Conservation (phyloP, 2,329 filamentous ascomycete genomes). For the Colletotrichum viniferum region DNA sequence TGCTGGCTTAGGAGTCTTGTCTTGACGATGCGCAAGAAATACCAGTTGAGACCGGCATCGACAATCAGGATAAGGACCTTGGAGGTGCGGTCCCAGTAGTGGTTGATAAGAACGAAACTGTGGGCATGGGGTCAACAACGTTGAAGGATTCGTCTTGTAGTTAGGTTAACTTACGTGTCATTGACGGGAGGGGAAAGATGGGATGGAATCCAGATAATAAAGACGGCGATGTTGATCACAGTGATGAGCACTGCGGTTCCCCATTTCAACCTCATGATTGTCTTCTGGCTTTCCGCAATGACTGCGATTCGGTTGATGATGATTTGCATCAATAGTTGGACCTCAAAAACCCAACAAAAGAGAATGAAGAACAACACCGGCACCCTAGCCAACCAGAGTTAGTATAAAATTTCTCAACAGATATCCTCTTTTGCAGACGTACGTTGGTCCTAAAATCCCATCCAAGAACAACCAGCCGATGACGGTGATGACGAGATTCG, state of each 20-base stretch:
- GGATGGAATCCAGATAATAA: conserved; percentile 57
- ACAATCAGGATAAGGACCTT: conserved; percentile 56
- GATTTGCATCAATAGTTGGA: conserved; percentile 58
- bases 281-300: conserved; percentile 44
- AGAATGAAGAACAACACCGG: conserved; percentile 39
- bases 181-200: conserved; percentile 43
- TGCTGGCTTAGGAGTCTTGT: conserved; percentile 48
- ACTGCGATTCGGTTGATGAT: conserved; percentile 59
- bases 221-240: conserved; percentile 56
- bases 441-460: conserved; percentile 36
- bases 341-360: conserved; percentile 47
- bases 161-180: conserved; percentile 30
- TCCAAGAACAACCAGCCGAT: conserved; percentile 44
- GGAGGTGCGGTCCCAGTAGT: conserved; percentile 56
- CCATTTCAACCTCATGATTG: conserved; percentile 49
- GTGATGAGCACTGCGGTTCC: conserved; percentile 48
- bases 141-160: neutral
- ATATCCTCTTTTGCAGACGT: neutral
- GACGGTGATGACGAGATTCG: conserved; percentile 41
- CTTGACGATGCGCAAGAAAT: conserved; percentile 53
- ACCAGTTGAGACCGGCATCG: conserved; percentile 56
- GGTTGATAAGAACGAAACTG: conserved; percentile 46
- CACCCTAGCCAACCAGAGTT: conserved; percentile 24
- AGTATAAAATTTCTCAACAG: neutral
- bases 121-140: neutral